phyloP scores from a whole-genome alignment of 805 yeast species.

The Suhomyces sp. region DNA sequence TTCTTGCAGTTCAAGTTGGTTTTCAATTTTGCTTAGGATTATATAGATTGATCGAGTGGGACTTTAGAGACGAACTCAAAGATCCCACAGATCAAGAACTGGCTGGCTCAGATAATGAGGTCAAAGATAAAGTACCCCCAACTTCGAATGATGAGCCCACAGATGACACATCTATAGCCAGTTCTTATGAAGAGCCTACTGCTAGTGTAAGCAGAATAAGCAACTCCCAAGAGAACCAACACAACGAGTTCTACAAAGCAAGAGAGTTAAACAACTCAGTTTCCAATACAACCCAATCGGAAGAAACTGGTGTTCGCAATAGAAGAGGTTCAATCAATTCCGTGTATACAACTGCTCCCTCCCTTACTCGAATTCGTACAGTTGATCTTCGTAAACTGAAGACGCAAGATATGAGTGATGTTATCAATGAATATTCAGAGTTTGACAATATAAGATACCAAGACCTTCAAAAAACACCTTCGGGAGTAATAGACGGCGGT shows the following conservation, averaged over 20 bases:
- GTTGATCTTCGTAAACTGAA: conserved; percentile 22
- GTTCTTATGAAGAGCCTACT: not conserved
- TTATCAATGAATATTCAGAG: conserved; percentile 47
- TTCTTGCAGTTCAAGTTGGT: conserved; percentile 64
- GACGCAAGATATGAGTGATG: conserved; percentile 37
- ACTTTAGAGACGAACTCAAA: conserved; percentile 48
- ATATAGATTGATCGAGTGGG: conserved; percentile 65
- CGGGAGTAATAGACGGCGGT: conserved; percentile 14
- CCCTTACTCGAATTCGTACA: conserved; percentile 19
- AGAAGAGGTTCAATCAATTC: conserved; percentile 7
- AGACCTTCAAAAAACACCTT: conserved; percentile 17
- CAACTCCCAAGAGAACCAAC: conserved; percentile 14
- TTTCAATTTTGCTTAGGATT: conserved; percentile 75
- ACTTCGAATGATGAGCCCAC: not conserved
- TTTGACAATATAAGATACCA: conserved; percentile 31
- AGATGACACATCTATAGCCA: conserved; percentile 3
- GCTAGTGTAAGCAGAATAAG: not conserved
- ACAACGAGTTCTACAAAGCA: conserved; percentile 18
- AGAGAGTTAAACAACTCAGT: conserved; percentile 8
- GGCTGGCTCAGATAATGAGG: not conserved
- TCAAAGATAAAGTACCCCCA: conserved; percentile 12
- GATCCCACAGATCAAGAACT: not conserved
- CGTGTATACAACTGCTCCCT: conserved; percentile 10
- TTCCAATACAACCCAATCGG: conserved; percentile 8
- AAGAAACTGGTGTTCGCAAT: conserved; percentile 3